Conservation (phyloP, 2,329 filamentous ascomycete genomes). For the Ilyonectria sp. region DNA sequence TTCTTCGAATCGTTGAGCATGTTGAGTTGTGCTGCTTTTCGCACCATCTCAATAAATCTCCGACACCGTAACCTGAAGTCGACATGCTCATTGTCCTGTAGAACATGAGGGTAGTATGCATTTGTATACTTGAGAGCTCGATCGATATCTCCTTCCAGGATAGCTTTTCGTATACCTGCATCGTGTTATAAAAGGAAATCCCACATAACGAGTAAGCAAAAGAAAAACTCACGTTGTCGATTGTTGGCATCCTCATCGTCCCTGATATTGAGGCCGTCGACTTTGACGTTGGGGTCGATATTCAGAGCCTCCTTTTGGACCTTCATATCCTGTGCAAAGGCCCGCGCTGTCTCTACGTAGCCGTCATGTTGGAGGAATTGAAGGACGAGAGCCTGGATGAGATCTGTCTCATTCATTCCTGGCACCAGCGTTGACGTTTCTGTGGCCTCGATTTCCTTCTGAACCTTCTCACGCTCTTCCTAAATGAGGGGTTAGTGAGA, state of each 20-base stretch:
- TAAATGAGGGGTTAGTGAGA: slow-evolving; percentile 51
- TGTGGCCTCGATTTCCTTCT: slow-evolving; percentile 71
- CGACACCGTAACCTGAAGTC: slow-evolving; percentile 90
- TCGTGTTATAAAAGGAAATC: slow-evolving; percentile 33
- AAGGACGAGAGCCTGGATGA: slow-evolving; percentile 85
- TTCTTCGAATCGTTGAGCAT: slow-evolving; percentile 62
- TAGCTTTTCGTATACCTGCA: slow-evolving; percentile 85
- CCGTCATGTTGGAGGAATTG: slow-evolving; percentile 96
- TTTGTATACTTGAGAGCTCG: slow-evolving; percentile 87
- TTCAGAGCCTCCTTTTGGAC: slow-evolving; percentile 80
- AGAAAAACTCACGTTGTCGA: slow-evolving; percentile 78
- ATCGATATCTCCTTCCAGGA: slow-evolving; percentile 94
- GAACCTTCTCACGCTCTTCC: slow-evolving; percentile 73
- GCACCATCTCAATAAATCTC: slow-evolving; percentile 96
- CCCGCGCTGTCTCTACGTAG: slow-evolving; percentile 92
- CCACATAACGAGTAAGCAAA: neutral
- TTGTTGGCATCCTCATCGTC: slow-evolving; percentile 91
- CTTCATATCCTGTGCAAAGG: slow-evolving; percentile 87
- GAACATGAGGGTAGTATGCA: slow-evolving; percentile 83
- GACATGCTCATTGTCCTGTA: slow-evolving; percentile 85
- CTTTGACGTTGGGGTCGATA: slow-evolving; percentile 66
- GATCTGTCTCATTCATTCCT: slow-evolving; percentile 78
- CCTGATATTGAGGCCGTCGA: slow-evolving; percentile 75
- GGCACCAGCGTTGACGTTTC: slow-evolving; percentile 74
- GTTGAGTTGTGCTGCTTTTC: slow-evolving; percentile 77